Evolutionary conservation across 805 yeast species (phyloP).

Genomic region (Yarrowia bubula): DNA sequence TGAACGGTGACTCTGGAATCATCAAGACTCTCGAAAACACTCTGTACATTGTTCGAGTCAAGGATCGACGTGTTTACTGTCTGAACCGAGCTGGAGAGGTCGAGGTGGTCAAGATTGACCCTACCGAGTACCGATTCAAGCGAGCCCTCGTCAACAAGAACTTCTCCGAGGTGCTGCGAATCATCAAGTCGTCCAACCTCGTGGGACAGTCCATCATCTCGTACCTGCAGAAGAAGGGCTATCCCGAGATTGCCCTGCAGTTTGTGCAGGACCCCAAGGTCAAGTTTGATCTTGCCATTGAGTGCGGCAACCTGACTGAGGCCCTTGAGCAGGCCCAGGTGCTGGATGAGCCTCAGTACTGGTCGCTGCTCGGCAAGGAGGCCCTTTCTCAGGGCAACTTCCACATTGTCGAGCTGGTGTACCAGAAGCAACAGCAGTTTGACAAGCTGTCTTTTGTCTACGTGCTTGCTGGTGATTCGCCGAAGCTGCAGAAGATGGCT

Average conservation of each 20-base stretch:
- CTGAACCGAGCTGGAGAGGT: constrained; percentile 83
- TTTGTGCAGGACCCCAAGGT: constrained; percentile 96
- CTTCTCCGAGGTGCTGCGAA: constrained; percentile 85
- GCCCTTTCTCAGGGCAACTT: constrained; percentile 89
- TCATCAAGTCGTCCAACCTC: constrained; percentile 81
- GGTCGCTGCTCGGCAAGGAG: constrained; percentile 82
- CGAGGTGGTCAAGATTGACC: constrained; percentile 76
- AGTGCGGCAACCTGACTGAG: constrained; percentile 81
- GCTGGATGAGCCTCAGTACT: constrained; percentile 62
- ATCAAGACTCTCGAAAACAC: constrained; percentile 90
- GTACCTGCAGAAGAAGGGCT: constrained; percentile 90
- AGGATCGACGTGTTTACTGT: constrained; percentile 71
- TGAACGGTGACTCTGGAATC: constrained; percentile 94
- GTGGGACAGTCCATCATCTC: constrained; percentile 98
- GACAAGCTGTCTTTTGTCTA: constrained; percentile 90
- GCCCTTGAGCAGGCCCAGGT: constrained; percentile 88
- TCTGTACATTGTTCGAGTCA: constrained; percentile 70
- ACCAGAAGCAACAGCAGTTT: constrained; percentile 80
- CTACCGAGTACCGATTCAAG: constrained; percentile 96
- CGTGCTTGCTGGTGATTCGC: constrained; percentile 74
- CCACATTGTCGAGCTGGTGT: constrained; percentile 78
- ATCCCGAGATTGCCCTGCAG: constrained; percentile 95
- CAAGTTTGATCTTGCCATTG: constrained; percentile 90
- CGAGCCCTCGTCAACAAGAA: constrained; percentile 86
- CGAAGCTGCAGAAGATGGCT: constrained; percentile 79